Base-by-base conservation (phyloP, 805 yeast genomes). In the Ogataea pini region DNA sequence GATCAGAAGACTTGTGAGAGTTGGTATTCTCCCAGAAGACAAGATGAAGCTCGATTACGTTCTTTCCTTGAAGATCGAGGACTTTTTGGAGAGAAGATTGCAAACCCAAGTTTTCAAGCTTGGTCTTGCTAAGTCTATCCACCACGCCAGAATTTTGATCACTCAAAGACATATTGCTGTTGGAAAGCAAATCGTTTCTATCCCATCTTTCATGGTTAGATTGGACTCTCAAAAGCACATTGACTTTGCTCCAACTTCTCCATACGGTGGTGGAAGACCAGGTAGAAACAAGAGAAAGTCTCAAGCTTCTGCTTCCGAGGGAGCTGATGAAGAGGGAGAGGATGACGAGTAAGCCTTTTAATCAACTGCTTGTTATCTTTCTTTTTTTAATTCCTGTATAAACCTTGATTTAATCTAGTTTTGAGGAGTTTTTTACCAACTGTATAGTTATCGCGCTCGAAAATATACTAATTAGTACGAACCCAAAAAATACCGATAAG, bases 251-350 rank as follows among this genome's bases (percentile, higher is more conserved):
- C 86, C 94, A 75, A 89, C 89, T 76, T 94, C 99, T 65, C 99
- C 99, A 77, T 92, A 89, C 91, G 99, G 99, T 78, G 99, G 99
- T 81, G 99, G 97, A 69, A 92, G 99, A 83, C 95, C 99, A 67
- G 99, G 99, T 77, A 94, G 99, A 85, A 96, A 89, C 72, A 95
- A 94, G 86, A 89, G 98, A 86, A 89, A 82, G 78, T 83, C 86
- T 84, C 82, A 76, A 71, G 77, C 72, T 68, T 78, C 80, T 75
- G 79, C 74, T 63, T 85, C 73, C 59, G 91, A 76, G 61, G 92
- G 76, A 67, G 89, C 77, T 64, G 96, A 79, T 63, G 70, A 67
- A 63, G 70, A 67, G 48, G 71, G 66, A 42, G 57, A 54, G 38
- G 57, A 53, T 50, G 57, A 53, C 49, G 68, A 87, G 77, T 85